These are phyloP conservation scores for Tricholoma sp. DNA, from an alignment of 768 basidiomycete species.

Conservation along the genomic window DNA sequence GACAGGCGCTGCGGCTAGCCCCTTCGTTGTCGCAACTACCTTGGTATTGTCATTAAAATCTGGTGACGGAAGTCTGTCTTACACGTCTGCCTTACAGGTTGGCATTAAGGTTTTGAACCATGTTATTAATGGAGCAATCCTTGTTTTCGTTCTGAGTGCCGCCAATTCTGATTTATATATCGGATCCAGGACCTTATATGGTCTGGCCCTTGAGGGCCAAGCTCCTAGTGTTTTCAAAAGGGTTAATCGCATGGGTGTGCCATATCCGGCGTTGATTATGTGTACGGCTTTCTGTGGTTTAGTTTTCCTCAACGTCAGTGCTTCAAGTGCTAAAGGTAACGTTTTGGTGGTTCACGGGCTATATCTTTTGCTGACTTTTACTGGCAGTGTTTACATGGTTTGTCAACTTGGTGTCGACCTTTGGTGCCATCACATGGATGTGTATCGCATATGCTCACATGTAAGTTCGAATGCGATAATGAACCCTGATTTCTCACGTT, in stretches of 20 bases:
- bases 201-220: conserved; percentile 45
- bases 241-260: conserved; percentile 42
- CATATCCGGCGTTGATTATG: conserved; percentile 45
- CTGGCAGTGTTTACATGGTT: conserved; percentile 43
- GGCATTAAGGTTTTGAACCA: conserved; percentile 57
- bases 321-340: conserved; percentile 46
- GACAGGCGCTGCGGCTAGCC: conserved; percentile 55
- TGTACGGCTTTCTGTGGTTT: conserved; percentile 53
- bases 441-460: conserved; percentile 56
- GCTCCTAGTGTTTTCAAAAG: conserved; percentile 40
- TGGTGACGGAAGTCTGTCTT: not conserved
- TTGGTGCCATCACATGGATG: conserved; percentile 46
- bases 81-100: conserved; percentile 23
- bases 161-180: conserved; percentile 62
- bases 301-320: conserved; percentile 52
- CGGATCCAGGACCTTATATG: conserved; percentile 44
- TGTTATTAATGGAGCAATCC: conserved; percentile 59
- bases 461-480: conserved; percentile 31
- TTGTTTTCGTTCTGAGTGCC: conserved; percentile 60
- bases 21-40: conserved; percentile 52
- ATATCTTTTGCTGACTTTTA: conserved; percentile 22
- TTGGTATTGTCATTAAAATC: conserved; percentile 19
- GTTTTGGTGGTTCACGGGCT: not conserved
- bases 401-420: conserved; percentile 43
- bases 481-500: too few species aligned